Base-by-base conservation (phyloP, 495 filamentous ascomycete genomes). In the Melanomma pulvis-pyrius region DNA sequence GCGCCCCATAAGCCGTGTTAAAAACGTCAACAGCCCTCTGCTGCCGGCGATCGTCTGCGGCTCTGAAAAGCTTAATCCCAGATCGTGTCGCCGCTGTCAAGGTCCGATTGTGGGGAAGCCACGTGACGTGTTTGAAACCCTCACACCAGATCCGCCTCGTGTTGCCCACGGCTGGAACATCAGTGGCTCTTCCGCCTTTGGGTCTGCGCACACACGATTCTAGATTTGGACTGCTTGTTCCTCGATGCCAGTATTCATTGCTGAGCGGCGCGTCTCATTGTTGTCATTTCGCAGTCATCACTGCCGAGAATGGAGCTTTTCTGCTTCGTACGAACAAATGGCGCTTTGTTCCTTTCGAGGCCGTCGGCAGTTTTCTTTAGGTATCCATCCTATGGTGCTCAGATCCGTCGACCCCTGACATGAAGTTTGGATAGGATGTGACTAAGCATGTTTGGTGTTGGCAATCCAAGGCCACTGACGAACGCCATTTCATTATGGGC, bases 31-130 rank as follows among this genome's bases (percentile, higher is more conserved):
- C n/a, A n/a, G 52, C n/a, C 49, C 46, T 19, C 46, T 48, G 56
- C 59, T 63, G 66, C 51, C 59, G 61, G 51, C 32, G 67, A 72
- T 72, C 70, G 36, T 47, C 70, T 68, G 66, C 25, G 70, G 65
- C 70, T 62, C 51, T 44, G 39, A 62, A 68, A 72, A 72, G 62
- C 66, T 72, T 72, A 59, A 34, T 19, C 44, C 21, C 28, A 19
- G 61, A 34, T 46, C 49, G 46, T 21, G 48, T n/a, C 49, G 50
- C 59, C 29, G 53, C 65, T 29, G 64, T 55, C 69, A 47, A 36
- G 36, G 65, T 9, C 30, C 39, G 13, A 28, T 19, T 70, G 67
- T 70, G 67, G 68, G 68, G 68, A 70, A 61, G 29, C 55, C 55
- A 54, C 53, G 39, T 62, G 44, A 67, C 61, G 67, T 65, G 67